Evolutionary conservation across 371 early-diverging fungal genomes (phyloP).

Genomic region (Mucor racemosus): DNA sequence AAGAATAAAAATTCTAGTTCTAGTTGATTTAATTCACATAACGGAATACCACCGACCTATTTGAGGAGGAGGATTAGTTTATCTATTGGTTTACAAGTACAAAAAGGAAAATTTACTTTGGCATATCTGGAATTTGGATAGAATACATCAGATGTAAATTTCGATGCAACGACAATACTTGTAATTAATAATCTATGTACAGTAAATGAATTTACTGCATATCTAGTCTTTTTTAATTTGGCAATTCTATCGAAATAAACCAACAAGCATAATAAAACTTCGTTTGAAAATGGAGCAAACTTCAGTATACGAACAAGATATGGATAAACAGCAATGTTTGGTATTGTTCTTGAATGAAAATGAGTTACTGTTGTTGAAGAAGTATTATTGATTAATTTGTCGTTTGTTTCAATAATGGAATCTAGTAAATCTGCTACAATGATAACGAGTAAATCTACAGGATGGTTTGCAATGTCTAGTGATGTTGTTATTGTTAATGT

Average conservation of each 20-base stretch:
- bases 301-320: slow-evolving; percentile 75
- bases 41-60: slow-evolving; percentile 85
- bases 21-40: slow-evolving; percentile 83
- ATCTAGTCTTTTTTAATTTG: slow-evolving; percentile 38
- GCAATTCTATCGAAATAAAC: slow-evolving; percentile 90
- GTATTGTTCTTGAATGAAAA: slow-evolving; percentile 86
- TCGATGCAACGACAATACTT: slow-evolving; percentile 81
- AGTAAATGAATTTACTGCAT: slow-evolving; percentile 75
- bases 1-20: slow-evolving; percentile 89
- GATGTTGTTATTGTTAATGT: slow-evolving; percentile 10
- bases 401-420: slow-evolving; percentile 68
- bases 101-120: slow-evolving; percentile 47
- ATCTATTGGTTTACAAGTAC: background rate
- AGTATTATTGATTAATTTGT: slow-evolving; percentile 58
- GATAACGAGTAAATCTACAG: slow-evolving; percentile 33
- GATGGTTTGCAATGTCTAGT: slow-evolving; percentile 47
- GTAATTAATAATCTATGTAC: slow-evolving; percentile 84
- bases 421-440: slow-evolving; percentile 60
- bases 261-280: slow-evolving; percentile 74
- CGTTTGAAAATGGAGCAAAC: slow-evolving; percentile 80
- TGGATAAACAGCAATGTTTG: slow-evolving; percentile 69
- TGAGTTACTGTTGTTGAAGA: slow-evolving; percentile 60
- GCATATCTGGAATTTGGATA: slow-evolving; percentile 81
- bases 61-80: no score
- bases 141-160: slow-evolving; percentile 81